Base-by-base conservation (phyloP, 1,284 basidiomycete species). In the Earliella scabrosa region DNA sequence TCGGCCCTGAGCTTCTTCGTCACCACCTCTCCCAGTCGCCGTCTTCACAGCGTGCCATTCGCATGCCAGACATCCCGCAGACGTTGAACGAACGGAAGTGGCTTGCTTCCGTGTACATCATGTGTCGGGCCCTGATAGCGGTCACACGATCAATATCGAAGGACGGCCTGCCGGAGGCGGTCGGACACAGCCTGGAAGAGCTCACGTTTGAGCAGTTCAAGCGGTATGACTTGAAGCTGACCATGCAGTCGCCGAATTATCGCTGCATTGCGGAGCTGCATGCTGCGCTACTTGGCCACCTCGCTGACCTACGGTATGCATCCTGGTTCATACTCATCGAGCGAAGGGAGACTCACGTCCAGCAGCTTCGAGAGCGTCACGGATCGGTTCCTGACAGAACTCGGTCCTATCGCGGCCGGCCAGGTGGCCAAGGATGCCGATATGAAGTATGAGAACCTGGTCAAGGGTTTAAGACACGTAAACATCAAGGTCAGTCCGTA, bases 201-300 rank as follows among this genome's bases (percentile, higher is more conserved):
- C 88, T 87, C 36, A 93, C 90, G 0, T 97, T 96, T 67, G 90
- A 93, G 56, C 89, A 93, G 61, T 93, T 95, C 69, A 80, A 83
- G 61, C 82, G 82, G 54, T 92, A 92, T 2, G 88, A 93, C 68
- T 66, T 88, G 63, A 88, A 87, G 63, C 70, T 85, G 21, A 71
- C 86, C 16, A 73, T 81, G 9, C 78, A 83, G 63, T 89, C 86
- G 31, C 80, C 82, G 11, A 95, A 95, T 71, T 86, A 92, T 64
- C 82, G 87, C 39, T 82, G 85, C 4, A 94, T 94, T 66, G 87
- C 89, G 0, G 89, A 93, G 52, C 70, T 96, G 16, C 92, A 90
- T 71, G 87, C 93, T 3, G 83, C 85, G n/a, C 77, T 97, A 10
- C 73, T 97, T 6, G 94, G 93, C 1, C 86, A 90, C 64, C 76